Conservation (phyloP, 345 rosid genomes). For the Salix purpurea region DNA sequence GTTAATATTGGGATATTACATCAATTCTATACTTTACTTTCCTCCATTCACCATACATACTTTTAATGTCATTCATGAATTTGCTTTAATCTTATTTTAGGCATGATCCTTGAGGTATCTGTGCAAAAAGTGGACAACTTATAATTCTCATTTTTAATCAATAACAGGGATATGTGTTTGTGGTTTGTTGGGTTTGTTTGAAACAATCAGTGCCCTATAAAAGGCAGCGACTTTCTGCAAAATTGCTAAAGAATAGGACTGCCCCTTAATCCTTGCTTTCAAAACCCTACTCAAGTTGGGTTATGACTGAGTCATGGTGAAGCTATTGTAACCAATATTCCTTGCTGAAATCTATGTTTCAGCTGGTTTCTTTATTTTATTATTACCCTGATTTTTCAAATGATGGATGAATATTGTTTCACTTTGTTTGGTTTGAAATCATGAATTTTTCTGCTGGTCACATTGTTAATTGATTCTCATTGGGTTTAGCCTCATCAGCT, state of each 20-base stretch:
- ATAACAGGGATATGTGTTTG: background rate
- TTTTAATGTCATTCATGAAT: background rate
- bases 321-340: background rate
- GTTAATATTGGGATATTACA: background rate
- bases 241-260: background rate
- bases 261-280: background rate
- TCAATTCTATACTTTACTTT: background rate
- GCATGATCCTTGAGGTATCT: background rate
- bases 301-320: background rate
- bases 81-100: background rate
- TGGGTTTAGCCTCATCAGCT: constrained; percentile 47
- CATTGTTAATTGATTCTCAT: constrained; percentile 23
- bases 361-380: background rate
- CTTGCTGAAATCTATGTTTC: background rate
- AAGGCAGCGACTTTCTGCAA: background rate
- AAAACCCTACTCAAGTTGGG: background rate
- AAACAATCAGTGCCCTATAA: background rate
- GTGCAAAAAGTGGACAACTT: background rate
- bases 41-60: background rate
- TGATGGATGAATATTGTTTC: background rate
- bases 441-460: background rate
- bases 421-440: background rate
- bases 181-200: background rate
- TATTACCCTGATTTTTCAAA: background rate
- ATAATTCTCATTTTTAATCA: background rate